phyloP scores from a whole-genome alignment of 192 early-diverging fungal species.

The Coemansia sp. region DNA sequence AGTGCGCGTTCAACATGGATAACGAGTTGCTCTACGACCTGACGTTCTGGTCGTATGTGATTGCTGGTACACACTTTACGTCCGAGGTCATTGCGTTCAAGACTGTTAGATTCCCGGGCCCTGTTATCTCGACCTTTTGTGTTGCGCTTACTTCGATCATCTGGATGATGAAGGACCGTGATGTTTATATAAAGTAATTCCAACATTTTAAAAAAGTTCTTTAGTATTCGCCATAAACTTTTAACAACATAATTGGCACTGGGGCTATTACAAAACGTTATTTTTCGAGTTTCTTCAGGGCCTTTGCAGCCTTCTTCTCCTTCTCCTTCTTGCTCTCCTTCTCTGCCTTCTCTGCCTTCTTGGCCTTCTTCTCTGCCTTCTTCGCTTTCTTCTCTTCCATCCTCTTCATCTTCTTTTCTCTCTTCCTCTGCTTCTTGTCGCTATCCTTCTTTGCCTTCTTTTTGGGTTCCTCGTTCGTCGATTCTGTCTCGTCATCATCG shows the following conservation, averaged over 20 bases:
- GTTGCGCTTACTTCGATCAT: constrained; percentile 61
- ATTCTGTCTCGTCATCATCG: constrained; percentile 7
- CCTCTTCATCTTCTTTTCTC: constrained; percentile 6
- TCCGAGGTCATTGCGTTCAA: constrained; percentile 67
- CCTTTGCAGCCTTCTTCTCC: constrained; percentile 11
- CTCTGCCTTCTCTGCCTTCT: constrained; percentile 14
- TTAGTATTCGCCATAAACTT: too few species aligned
- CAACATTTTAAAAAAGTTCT: too few species aligned
- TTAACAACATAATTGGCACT: too few species aligned
- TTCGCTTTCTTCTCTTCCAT: constrained; percentile 17
- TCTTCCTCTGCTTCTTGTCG: constrained; percentile 7
- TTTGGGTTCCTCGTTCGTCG: constrained; percentile 9
- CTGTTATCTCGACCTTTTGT: constrained; percentile 64
- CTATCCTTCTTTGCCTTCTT: constrained; percentile 21
- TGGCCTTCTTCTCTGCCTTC: constrained; percentile 12
- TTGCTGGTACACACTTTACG: constrained; percentile 68
- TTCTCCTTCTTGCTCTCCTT: constrained; percentile 13
- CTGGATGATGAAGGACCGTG: constrained; percentile 53
- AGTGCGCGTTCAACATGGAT: constrained; percentile 82
- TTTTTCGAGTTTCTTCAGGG: not conserved
- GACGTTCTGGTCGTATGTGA: constrained; percentile 67
- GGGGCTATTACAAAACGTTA: not conserved
- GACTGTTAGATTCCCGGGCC: constrained; percentile 61
- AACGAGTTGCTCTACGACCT: constrained; percentile 52
- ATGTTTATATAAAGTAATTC: constrained; percentile 30